Evolutionary conservation across 2,329 filamentous ascomycete genomes (phyloP), one percentile per base, ranked within the genome.

Genomic region (Pyrenophora tritici-repentis): DNA sequence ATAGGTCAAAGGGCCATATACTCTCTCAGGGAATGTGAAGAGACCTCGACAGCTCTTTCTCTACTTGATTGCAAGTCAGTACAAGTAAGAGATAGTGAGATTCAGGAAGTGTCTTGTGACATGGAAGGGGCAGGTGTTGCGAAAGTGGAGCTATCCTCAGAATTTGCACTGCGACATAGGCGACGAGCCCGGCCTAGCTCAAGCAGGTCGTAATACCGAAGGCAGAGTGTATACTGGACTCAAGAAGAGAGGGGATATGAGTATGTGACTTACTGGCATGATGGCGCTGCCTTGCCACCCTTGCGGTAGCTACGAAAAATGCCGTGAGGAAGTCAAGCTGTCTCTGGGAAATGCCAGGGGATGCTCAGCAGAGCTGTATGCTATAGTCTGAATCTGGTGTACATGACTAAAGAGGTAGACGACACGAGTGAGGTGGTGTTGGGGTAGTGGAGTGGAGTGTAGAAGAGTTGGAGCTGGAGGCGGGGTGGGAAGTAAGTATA

Each of bases 391-490:
- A 10, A 13, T 6, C 7, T 33, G 10, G 13, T 18, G 17, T 43
- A 35, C 41, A 13, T 4, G 18, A 12, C 26, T 18, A 6, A 20
- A 18, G 16, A 18, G 16, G 6, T 36, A 12, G 18, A 7, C 2
- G 16, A 12, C 13, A 24, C n/a, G 31, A 33, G 20, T 13, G 9
- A 34, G 31, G 3, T 17, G 6, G 13, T n/a, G 14, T n/a, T 18
- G 3, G 12, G 44, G 16, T 36, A 12, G 38, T 36, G 44, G 39
- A 31, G 20, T 36, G 39, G 44, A 40, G 16, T 53, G 52, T 54
- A 48, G 32, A 39, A 42, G 47, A 24, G 49, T 41, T 35, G 50
- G 46, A 59, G 54, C 6, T 42, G 24, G 18, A 13, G 37, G 37
- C 17, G 14, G 43, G 18, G 24, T 39, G 37, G 32, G 35, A 12